Conservation (phyloP, 106 monocot genomes). For the Dendrobium catenatum region DNA sequence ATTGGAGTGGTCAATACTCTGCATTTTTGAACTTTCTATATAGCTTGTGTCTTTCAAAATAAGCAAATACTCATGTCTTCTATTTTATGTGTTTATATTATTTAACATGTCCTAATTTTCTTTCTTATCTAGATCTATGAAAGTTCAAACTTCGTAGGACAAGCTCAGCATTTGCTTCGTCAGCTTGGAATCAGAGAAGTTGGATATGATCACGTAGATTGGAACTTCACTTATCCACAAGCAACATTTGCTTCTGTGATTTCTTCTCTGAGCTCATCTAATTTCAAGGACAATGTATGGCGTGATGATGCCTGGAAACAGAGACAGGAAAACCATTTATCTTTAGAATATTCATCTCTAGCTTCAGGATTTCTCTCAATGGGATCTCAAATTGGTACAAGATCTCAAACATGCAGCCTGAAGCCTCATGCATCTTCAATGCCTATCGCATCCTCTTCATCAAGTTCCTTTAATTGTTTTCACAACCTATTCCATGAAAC, state of each 20-base stretch:
- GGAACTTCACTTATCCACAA: constrained; percentile 8
- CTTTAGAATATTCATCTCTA: constrained; percentile 5
- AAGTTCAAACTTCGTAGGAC: constrained; percentile 40
- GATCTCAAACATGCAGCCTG: not conserved
- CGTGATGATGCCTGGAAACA: constrained; percentile 7
- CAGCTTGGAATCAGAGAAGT: constrained; percentile 6
- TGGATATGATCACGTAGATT: constrained; percentile 7
- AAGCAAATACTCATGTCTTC: not conserved
- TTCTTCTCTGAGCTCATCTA: constrained; percentile 5
- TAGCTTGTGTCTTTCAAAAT: not conserved
- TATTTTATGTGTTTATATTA: not conserved
- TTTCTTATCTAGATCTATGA: constrained; percentile 39
- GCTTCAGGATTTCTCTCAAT: constrained; percentile 5
- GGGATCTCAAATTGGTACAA: constrained; percentile 3
- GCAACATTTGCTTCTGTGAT: constrained; percentile 15
- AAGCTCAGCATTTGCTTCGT: constrained; percentile 31
- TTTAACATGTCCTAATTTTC: not conserved
- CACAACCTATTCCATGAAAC: not conserved
- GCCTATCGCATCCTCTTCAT: constrained; percentile 2
- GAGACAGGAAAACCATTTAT: not conserved
- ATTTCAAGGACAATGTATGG: constrained; percentile 8
- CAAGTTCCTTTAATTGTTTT: constrained; percentile 3
- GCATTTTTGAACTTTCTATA: not conserved
- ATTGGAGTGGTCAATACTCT: too few species aligned
- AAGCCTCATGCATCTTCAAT: not conserved